A percentile compares a stretch with the other conserved stretches of the same genome.
phyloP scores from a whole-genome alignment of 441 rosid species.

The Mallotus japonicus region DNA sequence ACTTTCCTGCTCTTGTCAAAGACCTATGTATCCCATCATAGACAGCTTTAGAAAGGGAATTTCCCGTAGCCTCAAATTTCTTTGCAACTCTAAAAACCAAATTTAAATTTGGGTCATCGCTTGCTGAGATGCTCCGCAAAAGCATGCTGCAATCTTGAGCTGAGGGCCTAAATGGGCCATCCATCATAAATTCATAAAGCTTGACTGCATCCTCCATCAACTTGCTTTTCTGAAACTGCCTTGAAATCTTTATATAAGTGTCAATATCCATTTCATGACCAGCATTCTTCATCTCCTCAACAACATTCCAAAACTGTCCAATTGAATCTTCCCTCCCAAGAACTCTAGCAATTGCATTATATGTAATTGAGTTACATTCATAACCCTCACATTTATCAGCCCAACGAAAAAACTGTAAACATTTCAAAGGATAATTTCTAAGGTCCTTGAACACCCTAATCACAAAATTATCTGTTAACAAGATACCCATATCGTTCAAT shows the following conservation, averaged over 20 bases:
- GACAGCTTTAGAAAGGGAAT: constrained; percentile 58
- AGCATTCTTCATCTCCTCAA: constrained; percentile 63
- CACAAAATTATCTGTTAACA: constrained; percentile 62
- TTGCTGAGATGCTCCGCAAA: constrained; percentile 49
- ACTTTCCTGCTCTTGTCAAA: constrained; percentile 54
- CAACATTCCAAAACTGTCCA: constrained; percentile 60
- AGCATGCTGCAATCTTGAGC: constrained; percentile 63
- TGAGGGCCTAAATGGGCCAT: constrained; percentile 73
- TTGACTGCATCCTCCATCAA: constrained; percentile 70
- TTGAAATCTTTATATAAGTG: constrained; percentile 66
- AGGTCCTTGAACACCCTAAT: constrained; percentile 66
- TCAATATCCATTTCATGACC: constrained; percentile 68
- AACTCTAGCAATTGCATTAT: constrained; percentile 58
- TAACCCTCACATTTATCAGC: constrained; percentile 42
- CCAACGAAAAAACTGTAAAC: constrained; percentile 62
- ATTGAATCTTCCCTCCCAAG: constrained; percentile 61
- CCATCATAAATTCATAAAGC: constrained; percentile 88
- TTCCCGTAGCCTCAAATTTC: constrained; percentile 58
- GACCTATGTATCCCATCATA: constrained; percentile 86
- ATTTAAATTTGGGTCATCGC: constrained; percentile 48
- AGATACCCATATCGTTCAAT: constrained; percentile 48
- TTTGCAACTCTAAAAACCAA: constrained; percentile 63
- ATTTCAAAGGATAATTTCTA: constrained; percentile 52
- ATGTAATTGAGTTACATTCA: constrained; percentile 50
- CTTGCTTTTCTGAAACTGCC: constrained; percentile 70